Base-by-base conservation (phyloP, 192 early-diverging fungal species). In the Ambispora gerdemannii region DNA sequence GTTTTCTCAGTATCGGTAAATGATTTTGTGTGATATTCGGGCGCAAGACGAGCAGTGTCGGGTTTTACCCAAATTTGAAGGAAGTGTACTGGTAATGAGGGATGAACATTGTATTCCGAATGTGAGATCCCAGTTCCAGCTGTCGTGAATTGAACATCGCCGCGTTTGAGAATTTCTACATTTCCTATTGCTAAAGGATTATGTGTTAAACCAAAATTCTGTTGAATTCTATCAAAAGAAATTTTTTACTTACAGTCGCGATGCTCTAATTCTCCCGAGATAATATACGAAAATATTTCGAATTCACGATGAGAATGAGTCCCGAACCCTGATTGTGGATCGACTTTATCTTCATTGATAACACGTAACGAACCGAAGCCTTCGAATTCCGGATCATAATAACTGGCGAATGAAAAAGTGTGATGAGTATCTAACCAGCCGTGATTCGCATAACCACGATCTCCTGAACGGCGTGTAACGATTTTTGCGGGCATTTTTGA, bases 241-340 rank as follows among this genome's bases (percentile, higher is more conserved):
- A 0, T 31, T 19, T n/a, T 3, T 20, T 70, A 68, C 72, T 36
- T 51, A 73, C 72, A 82, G 64, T 82, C 80, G 43, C 60, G 36
- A 72, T 82, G 80, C 56, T 75, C 50, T 30, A 82, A 65, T 50
- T 69, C 73, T 22, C 80, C 80, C 20, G 51, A 66, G 28, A 83
- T 58, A 27, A 82, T 63, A 69, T 82, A 82, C 24, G 72, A 72
- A 17, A 82, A 79, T 50, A 82, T 82, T 60, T 82, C 79, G 38
- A 52, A 82, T 43, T 76, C 61, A 11, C 34, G 28, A 63, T 82
- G 80, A 4, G 65, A 53, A 66, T 82, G 80, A 3, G 73, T 76
- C 15, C 79, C 79, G 50, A 82, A 82, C 15, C 80, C 80, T 13
- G 31, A 50, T 13, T 3, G 20, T 6, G 79, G 67, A 38, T 76